A percentile compares a stretch with the other conserved stretches of the same genome.
phyloP scores from a whole-genome alignment of 352 stramenopile species.

The Pythium pectinolyticum region DNA sequence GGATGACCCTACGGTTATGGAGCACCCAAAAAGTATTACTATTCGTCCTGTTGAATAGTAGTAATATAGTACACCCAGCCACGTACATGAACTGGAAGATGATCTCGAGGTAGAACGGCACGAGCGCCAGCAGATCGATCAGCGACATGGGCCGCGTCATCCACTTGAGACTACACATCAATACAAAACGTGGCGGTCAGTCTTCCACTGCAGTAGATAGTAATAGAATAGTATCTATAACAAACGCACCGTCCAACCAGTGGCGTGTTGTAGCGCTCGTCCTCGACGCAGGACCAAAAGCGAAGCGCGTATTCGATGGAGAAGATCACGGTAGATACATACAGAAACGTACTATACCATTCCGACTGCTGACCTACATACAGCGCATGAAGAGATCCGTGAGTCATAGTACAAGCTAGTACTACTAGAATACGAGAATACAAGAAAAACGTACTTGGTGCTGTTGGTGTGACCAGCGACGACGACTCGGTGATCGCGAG shows the following conservation, averaged over 20 bases:
- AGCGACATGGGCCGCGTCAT: conserved; percentile 79
- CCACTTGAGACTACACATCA: conserved; percentile 78
- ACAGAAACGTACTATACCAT: conserved; percentile 82
- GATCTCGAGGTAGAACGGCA: conserved; percentile 85
- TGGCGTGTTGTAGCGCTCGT: conserved; percentile 53
- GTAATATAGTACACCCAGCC: conserved; percentile 19
- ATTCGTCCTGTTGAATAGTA: conserved; percentile 5
- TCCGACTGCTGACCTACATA: conserved; percentile 35
- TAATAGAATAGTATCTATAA: too few species aligned
- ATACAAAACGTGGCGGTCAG: too few species aligned
- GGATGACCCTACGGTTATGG: conserved; percentile 34
- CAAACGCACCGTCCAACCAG: conserved; percentile 49
- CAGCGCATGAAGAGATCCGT: neutral
- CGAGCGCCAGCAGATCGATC: conserved; percentile 73
- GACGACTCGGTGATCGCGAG: conserved; percentile 68
- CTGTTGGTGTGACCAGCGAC: conserved; percentile 19
- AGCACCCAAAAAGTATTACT: too few species aligned
- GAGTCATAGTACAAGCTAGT: too few species aligned
- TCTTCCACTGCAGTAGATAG: too few species aligned
- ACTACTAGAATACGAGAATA: neutral
- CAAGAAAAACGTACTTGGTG: conserved; percentile 1
- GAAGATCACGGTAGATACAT: conserved; percentile 75
- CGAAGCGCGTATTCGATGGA: conserved; percentile 73
- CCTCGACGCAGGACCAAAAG: conserved; percentile 81
- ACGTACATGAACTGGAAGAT: conserved; percentile 55